Percentiles rank a stretch among this genome's conserved stretches.
Conservation (phyloP, 345 rosid species). For the Camelina neglecta region DNA sequence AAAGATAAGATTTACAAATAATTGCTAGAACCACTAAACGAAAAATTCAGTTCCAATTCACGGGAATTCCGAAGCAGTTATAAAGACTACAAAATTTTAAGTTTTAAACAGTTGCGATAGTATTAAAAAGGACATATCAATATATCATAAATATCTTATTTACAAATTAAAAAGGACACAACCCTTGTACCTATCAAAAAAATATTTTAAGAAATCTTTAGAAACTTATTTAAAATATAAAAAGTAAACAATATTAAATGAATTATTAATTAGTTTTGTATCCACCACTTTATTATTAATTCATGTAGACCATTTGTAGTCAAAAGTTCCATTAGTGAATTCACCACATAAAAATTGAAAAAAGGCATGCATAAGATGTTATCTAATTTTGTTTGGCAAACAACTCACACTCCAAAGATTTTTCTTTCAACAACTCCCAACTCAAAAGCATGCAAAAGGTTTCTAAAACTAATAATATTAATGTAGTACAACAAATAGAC, state of each 20-base stretch:
- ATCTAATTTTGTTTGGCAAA: conserved; percentile 14
- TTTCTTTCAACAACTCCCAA: conserved; percentile 12
- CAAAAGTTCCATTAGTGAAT: neutral
- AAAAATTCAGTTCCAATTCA: neutral
- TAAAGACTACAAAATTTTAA: neutral
- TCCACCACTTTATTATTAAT: too few species aligned
- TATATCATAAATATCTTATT: neutral
- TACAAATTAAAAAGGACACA: neutral
- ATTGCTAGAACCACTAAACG: neutral
- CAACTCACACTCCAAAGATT: conserved; percentile 7
- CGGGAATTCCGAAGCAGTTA: neutral
- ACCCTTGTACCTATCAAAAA: neutral
- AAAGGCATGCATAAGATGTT: neutral
- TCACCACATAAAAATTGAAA: neutral
- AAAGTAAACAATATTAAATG: too few species aligned
- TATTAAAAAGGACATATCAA: neutral
- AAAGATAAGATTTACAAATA: neutral
- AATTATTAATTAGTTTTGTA: too few species aligned
- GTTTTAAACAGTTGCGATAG: neutral
- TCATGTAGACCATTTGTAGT: conserved; percentile 1
- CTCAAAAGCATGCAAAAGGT: conserved; percentile 16
- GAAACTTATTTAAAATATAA: neutral
- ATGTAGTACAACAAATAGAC: too few species aligned
- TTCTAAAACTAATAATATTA: neutral
- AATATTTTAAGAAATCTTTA: neutral